Percentiles rank a stretch among this genome's conserved stretches.
Conservation (phyloP, 345 rosid genomes). For the Dipteronia sinensis region DNA sequence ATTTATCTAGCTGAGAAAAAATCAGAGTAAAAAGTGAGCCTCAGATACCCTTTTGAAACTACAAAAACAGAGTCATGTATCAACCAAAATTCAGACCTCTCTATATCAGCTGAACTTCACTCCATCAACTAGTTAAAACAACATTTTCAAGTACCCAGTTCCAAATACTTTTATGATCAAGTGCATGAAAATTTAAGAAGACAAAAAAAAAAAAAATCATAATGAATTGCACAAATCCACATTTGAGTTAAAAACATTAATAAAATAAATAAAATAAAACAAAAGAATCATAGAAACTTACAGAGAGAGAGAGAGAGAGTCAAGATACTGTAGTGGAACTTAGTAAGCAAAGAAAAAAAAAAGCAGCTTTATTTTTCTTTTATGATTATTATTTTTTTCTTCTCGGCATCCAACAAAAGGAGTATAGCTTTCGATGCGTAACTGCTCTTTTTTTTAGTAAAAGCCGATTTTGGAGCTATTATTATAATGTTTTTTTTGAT, state of each 20-base stretch:
- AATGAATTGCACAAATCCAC: constrained; percentile 13
- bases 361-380: constrained; percentile 9
- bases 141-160: constrained; percentile 5
- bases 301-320: not conserved
- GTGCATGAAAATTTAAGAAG: not conserved
- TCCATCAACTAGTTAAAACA: not conserved
- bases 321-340: not conserved
- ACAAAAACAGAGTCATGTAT: not conserved
- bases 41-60: not conserved
- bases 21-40: not conserved
- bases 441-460: constrained; percentile 28
- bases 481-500: not conserved
- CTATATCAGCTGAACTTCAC: not conserved
- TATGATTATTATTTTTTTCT: not conserved
- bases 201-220: not conserved
- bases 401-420: constrained; percentile 31
- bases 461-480: constrained; percentile 3
- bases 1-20: not conserved
- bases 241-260: constrained; percentile 1
- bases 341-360: not conserved
- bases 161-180: not conserved
- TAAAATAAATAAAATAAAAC: not conserved
- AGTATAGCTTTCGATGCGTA: constrained; percentile 38
- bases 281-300: not conserved
- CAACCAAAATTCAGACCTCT: not conserved